These are phyloP conservation scores for Phytophthora rubi DNA, from an alignment of 352 stramenopile species.

Conservation along the genomic window DNA sequence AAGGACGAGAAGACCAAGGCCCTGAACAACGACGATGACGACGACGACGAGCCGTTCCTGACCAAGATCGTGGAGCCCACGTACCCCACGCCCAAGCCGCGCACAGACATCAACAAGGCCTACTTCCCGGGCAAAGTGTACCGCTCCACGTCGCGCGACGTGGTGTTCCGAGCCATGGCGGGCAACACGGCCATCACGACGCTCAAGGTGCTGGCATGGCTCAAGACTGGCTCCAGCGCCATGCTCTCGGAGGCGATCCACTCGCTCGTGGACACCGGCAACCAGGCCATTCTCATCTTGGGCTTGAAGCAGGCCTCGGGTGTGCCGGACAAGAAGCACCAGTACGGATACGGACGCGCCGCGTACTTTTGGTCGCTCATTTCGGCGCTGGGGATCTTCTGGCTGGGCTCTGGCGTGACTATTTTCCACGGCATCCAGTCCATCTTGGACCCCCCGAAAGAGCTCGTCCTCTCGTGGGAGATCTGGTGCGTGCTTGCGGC, in stretches of 20 bases:
- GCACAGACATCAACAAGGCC: slow-evolving; percentile 85
- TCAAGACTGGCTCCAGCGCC: slow-evolving; percentile 93
- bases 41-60: slow-evolving; percentile 41
- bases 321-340: slow-evolving; percentile 94
- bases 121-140: slow-evolving; percentile 88
- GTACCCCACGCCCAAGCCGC: slow-evolving; percentile 56
- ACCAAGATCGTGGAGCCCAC: slow-evolving; percentile 50
- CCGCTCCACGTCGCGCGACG: slow-evolving; percentile 75
- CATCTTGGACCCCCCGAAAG: slow-evolving; percentile 69
- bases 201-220: slow-evolving; percentile 72
- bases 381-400: slow-evolving; percentile 98
- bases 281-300: slow-evolving; percentile 94
- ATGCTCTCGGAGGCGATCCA: slow-evolving; percentile 99
- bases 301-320: slow-evolving; percentile 84
- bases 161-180: slow-evolving; percentile 89
- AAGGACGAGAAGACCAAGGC: neutral
- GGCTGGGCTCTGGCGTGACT: slow-evolving; percentile 95
- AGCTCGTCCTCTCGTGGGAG: slow-evolving; percentile 85
- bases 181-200: slow-evolving; percentile 96
- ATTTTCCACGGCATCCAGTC: slow-evolving; percentile 93
- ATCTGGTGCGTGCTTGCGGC: slow-evolving; percentile 96
- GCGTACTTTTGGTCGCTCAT: slow-evolving; percentile 99
- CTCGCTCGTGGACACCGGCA: slow-evolving; percentile 96
- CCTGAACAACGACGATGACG: neutral
- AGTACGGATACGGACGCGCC: slow-evolving; percentile 97